Conservation (phyloP, 305 asterid species). For the Solanum hybrid region DNA sequence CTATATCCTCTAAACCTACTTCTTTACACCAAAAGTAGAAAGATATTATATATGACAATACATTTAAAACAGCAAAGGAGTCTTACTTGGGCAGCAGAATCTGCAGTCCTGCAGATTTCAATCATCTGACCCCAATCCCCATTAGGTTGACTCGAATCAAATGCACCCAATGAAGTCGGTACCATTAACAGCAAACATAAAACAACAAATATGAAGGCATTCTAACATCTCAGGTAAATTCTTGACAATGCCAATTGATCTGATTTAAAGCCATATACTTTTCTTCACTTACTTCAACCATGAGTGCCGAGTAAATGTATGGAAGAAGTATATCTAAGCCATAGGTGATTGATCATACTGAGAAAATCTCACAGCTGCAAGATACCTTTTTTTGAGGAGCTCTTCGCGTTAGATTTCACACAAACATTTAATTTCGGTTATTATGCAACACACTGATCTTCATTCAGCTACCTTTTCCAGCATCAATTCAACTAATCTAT, state of each 20-base stretch:
- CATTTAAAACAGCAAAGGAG: conserved; percentile 20
- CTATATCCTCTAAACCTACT: background rate
- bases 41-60: background rate
- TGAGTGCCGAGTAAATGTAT: background rate
- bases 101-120: conserved; percentile 30
- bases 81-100: conserved; percentile 51
- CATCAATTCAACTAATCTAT: background rate
- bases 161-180: conserved; percentile 5
- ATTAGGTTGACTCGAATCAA: conserved; percentile 27
- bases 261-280: background rate
- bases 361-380: background rate
- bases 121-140: conserved; percentile 28
- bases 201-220: conserved; percentile 25
- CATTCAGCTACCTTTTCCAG: background rate
- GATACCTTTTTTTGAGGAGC: background rate
- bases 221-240: background rate
- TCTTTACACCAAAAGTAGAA: background rate
- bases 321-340: conserved; percentile 3
- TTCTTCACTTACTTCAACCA: background rate
- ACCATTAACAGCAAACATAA: conserved; percentile 28
- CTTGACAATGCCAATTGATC: background rate
- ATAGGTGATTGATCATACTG: background rate
- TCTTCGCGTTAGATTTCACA: background rate
- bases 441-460: background rate
- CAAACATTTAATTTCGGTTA: background rate